These are phyloP conservation scores for Cercospora zeae-maydis DNA, from an alignment of 2,329 filamentous ascomycete genomes.

Conservation along the genomic window DNA sequence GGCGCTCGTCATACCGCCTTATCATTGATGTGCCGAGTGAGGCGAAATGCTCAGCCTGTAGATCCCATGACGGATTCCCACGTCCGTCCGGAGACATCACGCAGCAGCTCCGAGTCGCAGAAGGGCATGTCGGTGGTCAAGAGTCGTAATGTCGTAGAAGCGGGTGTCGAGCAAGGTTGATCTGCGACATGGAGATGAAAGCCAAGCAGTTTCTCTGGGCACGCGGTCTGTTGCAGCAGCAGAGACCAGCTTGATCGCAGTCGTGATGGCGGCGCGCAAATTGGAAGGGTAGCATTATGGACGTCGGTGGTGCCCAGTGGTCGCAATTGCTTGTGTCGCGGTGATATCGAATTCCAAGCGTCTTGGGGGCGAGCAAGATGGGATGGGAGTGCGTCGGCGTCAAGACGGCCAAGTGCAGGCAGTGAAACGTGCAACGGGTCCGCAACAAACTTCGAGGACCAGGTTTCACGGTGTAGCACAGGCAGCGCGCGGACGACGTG, in stretches of 20 bases:
- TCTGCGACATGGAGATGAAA: constrained; percentile 6
- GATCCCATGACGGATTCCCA: neutral
- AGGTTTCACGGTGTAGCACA: constrained; percentile 5
- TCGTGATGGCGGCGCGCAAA: neutral
- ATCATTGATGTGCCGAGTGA: neutral
- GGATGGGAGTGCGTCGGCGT: constrained; percentile 9
- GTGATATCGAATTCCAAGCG: constrained; percentile 11
- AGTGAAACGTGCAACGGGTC: constrained; percentile 19
- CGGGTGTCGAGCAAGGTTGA: constrained; percentile 7
- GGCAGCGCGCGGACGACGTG: constrained; percentile 5
- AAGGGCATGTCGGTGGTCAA: constrained; percentile 3
- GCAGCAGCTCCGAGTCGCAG: neutral
- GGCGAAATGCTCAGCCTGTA: constrained; percentile 1
- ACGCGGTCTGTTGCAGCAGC: neutral
- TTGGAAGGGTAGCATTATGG: neutral
- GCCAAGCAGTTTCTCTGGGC: constrained; percentile 17
- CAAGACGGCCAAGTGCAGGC: constrained; percentile 21
- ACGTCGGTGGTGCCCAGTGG: neutral
- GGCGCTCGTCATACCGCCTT: constrained; percentile 1
- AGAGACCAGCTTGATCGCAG: constrained; percentile 10
- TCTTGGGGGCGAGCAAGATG: constrained; percentile 15
- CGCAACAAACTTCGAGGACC: constrained; percentile 9
- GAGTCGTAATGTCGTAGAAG: neutral
- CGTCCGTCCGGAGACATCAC: neutral
- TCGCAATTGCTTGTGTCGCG: neutral